Base-by-base conservation (phyloP, 2,329 filamentous ascomycete species). In the Cryphonectria nitschkei region DNA sequence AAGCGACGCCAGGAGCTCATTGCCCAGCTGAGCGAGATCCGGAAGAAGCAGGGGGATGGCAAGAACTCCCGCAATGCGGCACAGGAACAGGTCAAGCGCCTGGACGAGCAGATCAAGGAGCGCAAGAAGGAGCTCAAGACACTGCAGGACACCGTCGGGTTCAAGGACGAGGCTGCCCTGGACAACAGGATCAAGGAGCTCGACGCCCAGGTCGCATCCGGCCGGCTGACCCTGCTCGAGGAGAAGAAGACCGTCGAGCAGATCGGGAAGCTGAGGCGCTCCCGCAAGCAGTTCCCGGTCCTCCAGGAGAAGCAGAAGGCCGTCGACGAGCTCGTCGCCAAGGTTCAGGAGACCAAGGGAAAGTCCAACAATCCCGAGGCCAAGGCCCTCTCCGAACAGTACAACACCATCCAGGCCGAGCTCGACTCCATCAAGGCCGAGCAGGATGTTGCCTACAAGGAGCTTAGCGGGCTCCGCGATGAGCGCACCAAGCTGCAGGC, bases 211-310 rank as follows among this genome's bases (percentile, higher is more conserved):
- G 94, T 98, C 76, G 93, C 97, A 81, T 88, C 90, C 50, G 95
- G 95, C 74, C 92, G 88, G 80, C 95, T 99, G 92, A 97, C 95
- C 84, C 86, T 99, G 67, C 96, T 98, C 14, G 96, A 99, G 77
- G 96, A 98, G 89, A 97, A 94, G 87, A 98, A 98, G 88, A 91
- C 93, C 11, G 87, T 98, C 29, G 84, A 88, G 66, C 94, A 98
- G 77, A 91, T 97, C 76, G 93, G 92, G 65, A 91, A 84, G 80
- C 85, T 98, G 75, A 91, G 92, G 82, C 97, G 97, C 86, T 88
- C 92, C 78, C 93, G 93, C 84, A 98, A 98, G 89, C 92, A 90
- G 82, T 98, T 99, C 80, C 89, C 90, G 71, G 89, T 90, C 73
- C 92, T 98, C 78, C 94, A 97, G 72, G 90, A 92, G 72, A 86